phyloP scores from a whole-genome alignment of 1,284 basidiomycete genomes.

The Pascua sp. region DNA sequence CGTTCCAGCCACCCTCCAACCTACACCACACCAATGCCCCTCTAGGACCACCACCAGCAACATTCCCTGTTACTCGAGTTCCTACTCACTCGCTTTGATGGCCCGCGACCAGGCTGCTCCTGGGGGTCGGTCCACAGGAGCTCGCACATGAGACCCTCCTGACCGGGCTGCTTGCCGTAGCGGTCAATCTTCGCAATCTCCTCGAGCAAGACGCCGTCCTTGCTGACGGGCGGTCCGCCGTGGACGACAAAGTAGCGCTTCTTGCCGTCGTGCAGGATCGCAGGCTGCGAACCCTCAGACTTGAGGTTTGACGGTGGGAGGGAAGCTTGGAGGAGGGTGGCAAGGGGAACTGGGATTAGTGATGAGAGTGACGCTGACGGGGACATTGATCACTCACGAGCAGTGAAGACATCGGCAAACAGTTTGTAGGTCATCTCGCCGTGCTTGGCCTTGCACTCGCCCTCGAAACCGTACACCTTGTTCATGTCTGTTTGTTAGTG shows the following conservation, averaged over 20 bases:
- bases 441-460: conserved; percentile 92
- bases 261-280: conserved; percentile 75
- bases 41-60: too few relatives aligned
- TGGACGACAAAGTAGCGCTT: conserved; percentile 96
- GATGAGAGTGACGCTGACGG: background rate
- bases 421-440: conserved; percentile 85
- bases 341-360: conserved; percentile 68
- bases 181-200: conserved; percentile 86
- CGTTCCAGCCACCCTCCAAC: too few relatives aligned
- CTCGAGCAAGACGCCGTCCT: conserved; percentile 87
- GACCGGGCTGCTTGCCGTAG: conserved; percentile 85
- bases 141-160: conserved; percentile 90
- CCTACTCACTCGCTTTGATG: conserved; percentile 68
- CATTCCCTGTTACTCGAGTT: background rate
- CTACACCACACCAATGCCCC: too few relatives aligned
- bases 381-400: conserved; percentile 57
- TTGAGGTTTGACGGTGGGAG: conserved; percentile 56
- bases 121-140: conserved; percentile 95
- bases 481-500: conserved; percentile 60
- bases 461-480: conserved; percentile 87
- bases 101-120: conserved; percentile 81
- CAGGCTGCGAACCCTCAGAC: conserved; percentile 46
- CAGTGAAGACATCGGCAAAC: conserved; percentile 87
- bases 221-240: conserved; percentile 85
- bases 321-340: conserved; percentile 76